A percentile compares a stretch with the other conserved stretches of the same genome.
Conservation (phyloP, 257 asterid genomes). For the Echium plantagineum region DNA sequence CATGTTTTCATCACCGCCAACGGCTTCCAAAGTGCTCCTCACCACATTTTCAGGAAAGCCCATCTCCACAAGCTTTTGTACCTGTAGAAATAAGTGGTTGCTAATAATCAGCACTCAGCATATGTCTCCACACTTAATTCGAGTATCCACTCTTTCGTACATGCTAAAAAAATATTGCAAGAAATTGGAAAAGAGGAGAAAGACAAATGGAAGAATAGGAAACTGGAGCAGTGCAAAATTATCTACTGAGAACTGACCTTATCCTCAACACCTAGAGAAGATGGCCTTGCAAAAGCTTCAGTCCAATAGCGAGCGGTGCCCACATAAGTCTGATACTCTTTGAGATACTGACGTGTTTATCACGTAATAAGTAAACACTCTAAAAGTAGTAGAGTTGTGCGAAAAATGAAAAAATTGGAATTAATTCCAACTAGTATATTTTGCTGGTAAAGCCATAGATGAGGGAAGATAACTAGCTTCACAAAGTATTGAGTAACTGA, state of each 20-base stretch:
- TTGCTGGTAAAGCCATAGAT: not conserved
- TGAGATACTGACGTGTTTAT: slow-evolving; percentile 40
- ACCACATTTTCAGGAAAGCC: slow-evolving; percentile 73
- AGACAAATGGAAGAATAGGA: not conserved
- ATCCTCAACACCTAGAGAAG: slow-evolving; percentile 71
- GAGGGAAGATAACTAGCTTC: not conserved
- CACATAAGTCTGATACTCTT: slow-evolving; percentile 56
- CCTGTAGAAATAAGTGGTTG: slow-evolving; percentile 30
- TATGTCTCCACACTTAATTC: no score
- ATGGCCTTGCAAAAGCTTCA: slow-evolving; percentile 76
- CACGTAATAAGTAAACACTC: slow-evolving; percentile 4
- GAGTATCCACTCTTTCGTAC: no score
- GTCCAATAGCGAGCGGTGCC: slow-evolving; percentile 99
- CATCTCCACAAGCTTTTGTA: slow-evolving; percentile 91
- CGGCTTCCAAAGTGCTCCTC: slow-evolving; percentile 60
- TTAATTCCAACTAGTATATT: not conserved
- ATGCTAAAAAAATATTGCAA: no score
- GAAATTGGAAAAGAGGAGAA: no score
- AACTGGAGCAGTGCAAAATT: not conserved
- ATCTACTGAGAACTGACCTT: slow-evolving; percentile 49
- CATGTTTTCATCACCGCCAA: slow-evolving; percentile 79
- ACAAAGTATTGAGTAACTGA: not conserved
- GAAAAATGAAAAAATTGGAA: not conserved
- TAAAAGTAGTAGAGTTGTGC: slow-evolving; percentile 3
- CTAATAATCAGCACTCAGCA: not conserved